phyloP scores from a whole-genome alignment of 2,329 filamentous ascomycete species.

The Aspergillus ruber region DNA sequence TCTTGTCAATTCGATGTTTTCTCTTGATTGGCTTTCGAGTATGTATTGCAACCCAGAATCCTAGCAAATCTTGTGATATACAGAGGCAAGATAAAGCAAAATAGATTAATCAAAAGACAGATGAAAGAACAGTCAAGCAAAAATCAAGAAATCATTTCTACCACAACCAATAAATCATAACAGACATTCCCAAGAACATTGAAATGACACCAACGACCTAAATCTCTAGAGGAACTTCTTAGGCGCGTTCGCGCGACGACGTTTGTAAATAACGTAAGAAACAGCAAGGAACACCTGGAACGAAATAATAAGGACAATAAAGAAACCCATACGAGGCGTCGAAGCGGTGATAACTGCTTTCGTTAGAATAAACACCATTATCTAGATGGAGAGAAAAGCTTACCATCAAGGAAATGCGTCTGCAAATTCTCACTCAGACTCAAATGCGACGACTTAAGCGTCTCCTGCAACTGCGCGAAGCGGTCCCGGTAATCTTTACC shows the following conservation, averaged over 20 bases:
- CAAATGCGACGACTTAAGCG: slow-evolving; percentile 49
- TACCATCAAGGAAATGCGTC: slow-evolving; percentile 44
- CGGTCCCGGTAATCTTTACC: slow-evolving; percentile 52
- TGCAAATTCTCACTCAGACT: slow-evolving; percentile 49
- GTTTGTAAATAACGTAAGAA: slow-evolving; percentile 73
- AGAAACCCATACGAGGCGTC: slow-evolving; percentile 52
- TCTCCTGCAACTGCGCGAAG: slow-evolving; percentile 49
- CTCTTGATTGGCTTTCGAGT: too few species aligned
- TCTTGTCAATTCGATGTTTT: too few species aligned
- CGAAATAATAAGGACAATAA: slow-evolving; percentile 65
- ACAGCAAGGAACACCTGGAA: slow-evolving; percentile 66
- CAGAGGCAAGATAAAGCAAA: too few species aligned
- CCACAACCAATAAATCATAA: background rate
- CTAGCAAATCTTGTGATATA: too few species aligned
- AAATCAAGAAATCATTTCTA: slow-evolving; percentile 1
- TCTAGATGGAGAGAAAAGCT: slow-evolving; percentile 16
- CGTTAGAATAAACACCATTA: slow-evolving; percentile 1
- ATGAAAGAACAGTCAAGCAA: too few species aligned
- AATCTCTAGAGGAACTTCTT: slow-evolving; percentile 75
- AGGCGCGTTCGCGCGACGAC: slow-evolving; percentile 65
- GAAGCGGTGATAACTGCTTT: slow-evolving; percentile 46
- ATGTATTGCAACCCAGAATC: too few species aligned
- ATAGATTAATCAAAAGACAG: too few species aligned
- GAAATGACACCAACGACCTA: background rate
- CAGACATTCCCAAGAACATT: too few species aligned